Evolutionary conservation across 495 filamentous ascomycete species (phyloP).

Genomic region (Penicillium antarcticum): DNA sequence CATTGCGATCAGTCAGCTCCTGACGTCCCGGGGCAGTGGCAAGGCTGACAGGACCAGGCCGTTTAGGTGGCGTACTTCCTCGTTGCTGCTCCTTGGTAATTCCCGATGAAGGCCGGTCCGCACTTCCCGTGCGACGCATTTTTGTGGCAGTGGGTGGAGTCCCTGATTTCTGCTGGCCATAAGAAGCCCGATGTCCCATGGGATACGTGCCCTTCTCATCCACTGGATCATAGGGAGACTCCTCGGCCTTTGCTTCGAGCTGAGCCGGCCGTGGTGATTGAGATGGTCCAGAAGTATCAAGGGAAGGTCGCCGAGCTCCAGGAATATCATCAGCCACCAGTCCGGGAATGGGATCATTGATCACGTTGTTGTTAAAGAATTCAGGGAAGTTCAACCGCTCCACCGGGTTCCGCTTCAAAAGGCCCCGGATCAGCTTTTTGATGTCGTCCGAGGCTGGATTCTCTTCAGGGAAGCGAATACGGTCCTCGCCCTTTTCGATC

Average conservation of each 20-base stretch:
- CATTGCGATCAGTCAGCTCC: constrained; percentile 39
- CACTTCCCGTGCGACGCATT: constrained; percentile 39
- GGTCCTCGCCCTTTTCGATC: constrained; percentile 83
- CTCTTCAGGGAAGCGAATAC: constrained; percentile 77
- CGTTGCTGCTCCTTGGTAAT: constrained; percentile 25
- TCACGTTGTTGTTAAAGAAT: constrained; percentile 73
- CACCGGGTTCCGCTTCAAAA: constrained; percentile 80
- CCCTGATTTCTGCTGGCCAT: constrained; percentile 30
- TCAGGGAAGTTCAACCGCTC: constrained; percentile 79
- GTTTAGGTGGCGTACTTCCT: constrained; percentile 22
- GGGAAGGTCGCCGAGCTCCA: constrained; percentile 18
- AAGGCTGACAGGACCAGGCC: constrained; percentile 45
- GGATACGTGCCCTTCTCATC: constrained; percentile 28
- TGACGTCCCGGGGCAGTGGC: constrained; percentile 62
- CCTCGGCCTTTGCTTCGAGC: constrained; percentile 12
- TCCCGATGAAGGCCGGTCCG: constrained; percentile 30
- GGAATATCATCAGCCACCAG: constrained; percentile 73
- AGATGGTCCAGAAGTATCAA: constrained; percentile 10
- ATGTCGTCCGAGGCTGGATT: constrained; percentile 68
- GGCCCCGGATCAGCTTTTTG: constrained; percentile 73
- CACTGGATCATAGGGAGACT: constrained; percentile 19
- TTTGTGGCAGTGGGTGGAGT: constrained; percentile 34
- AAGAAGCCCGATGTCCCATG: constrained; percentile 18
- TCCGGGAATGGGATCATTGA: constrained; percentile 78
- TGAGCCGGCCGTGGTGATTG: constrained; percentile 16